phyloP scores from a whole-genome alignment of 169 alveolate genomes.

The Besnoitia besnoiti region DNA sequence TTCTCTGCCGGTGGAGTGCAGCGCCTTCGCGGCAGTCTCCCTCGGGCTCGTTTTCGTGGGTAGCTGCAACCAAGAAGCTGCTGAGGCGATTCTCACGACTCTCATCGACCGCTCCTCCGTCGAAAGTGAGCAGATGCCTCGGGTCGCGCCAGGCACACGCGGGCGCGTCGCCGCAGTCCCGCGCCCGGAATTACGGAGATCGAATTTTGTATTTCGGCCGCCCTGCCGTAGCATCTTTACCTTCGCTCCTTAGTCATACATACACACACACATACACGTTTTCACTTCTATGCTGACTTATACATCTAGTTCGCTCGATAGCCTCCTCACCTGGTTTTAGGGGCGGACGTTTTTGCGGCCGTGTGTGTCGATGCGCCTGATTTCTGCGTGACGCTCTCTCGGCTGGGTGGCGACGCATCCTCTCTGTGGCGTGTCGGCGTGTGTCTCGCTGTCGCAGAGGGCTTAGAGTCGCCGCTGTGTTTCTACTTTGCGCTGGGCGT shows the following conservation, averaged over 20 bases:
- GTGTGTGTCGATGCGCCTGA: neutral
- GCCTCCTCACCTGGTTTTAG: too few relatives aligned
- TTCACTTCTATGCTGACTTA: neutral
- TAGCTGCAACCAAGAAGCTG: constrained; percentile 92
- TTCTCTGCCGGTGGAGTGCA: constrained; percentile 83
- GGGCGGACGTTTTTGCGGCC: too few relatives aligned
- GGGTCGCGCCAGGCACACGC: neutral
- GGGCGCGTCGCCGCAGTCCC: too few relatives aligned
- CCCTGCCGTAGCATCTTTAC: too few relatives aligned
- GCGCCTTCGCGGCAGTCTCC: constrained; percentile 96
- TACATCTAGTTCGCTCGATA: too few relatives aligned
- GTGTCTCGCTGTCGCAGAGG: constrained; percentile 33
- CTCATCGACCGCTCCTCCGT: constrained; percentile 85
- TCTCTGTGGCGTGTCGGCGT: neutral
- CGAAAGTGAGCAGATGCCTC: constrained; percentile 46
- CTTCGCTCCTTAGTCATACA: neutral
- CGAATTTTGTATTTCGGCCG: too few relatives aligned
- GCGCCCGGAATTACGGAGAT: too few relatives aligned
- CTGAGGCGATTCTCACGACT: constrained; percentile 91
- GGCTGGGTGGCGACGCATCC: neutral
- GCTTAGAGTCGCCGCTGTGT: constrained; percentile 66
- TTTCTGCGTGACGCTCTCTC: neutral
- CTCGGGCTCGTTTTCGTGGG: constrained; percentile 97
- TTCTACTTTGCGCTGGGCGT: constrained; percentile 83
- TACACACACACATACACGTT: neutral